Base-by-base conservation (phyloP, 306 rosid genomes). In the Crotalaria pallida region DNA sequence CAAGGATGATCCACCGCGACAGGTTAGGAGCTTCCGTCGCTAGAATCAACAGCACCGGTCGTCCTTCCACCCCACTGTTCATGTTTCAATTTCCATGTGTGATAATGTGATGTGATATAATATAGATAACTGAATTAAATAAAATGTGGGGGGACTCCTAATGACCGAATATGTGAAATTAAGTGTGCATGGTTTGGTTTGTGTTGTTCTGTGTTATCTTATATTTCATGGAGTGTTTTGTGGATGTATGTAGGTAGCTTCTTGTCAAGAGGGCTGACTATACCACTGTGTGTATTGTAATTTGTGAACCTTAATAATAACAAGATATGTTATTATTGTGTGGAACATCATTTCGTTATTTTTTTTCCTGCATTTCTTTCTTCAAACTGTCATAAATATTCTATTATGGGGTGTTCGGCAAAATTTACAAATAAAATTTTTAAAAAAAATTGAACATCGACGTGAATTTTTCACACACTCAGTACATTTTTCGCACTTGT, bases 1-100 rank as follows among this genome's bases (percentile, higher is more conserved):
- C 0, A 90, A 69, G 18, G 83, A 55, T 7, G 87, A 70, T 0
- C 77, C 76, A 0, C 89, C 90, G 1, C 84, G 77, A 1, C 79
- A 36, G 51, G 92, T 81, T 16, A 78, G 96, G 76, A 92, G 95
- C 80, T 94, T 94, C 85, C 97, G 96, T 57, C 89, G 89, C 75
- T 90, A 84, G 69, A 16, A 43, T 7, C 60, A 12, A 58, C 6
- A 6, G 1, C 10, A 1, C 0, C 19, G 17, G 53, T 60, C 16
- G 15, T 5, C 33, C 24, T n/a, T n/a, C 26, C 69, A 23, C 77
- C 77, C 73, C 77, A 33, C 77, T 27, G 5, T 58, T 31, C 62
- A n/a, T 15, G 33, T 67, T 75, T 57, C 17, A 47, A 56, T 13
- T 12, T 55, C 4, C 17, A 23, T 62, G 53, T 72, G 18, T 73